Percentiles rank a stretch among this genome's conserved stretches.
These are phyloP conservation scores for Platismatia glauca DNA, from an alignment of 495 filamentous ascomycete species.

Conservation along the genomic window DNA sequence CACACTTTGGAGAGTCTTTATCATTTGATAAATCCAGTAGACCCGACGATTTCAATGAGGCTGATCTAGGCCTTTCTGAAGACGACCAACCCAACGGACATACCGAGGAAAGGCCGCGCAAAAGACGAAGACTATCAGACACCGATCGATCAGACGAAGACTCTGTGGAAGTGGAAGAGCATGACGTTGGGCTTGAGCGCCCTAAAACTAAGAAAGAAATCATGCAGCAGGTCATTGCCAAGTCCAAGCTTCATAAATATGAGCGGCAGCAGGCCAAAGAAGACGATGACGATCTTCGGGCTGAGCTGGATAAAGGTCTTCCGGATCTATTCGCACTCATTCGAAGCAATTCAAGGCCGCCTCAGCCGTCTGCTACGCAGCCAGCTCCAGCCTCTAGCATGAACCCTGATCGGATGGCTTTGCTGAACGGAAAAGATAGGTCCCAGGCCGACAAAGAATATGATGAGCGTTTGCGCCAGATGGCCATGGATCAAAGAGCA, in stretches of 20 bases:
- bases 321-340: conserved; percentile 70
- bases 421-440: conserved; percentile 53
- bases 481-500: conserved; percentile 73
- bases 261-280: conserved; percentile 90
- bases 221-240: conserved; percentile 94
- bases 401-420: conserved; percentile 51
- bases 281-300: conserved; percentile 84
- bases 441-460: conserved; percentile 68
- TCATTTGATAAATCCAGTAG: conserved; percentile 46
- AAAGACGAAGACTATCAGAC: conserved; percentile 48
- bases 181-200: conserved; percentile 48
- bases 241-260: conserved; percentile 89
- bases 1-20: conserved; percentile 72
- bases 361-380: conserved; percentile 34
- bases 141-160: conserved; percentile 32
- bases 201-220: conserved; percentile 94
- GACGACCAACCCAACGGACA: conserved; percentile 40
- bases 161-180: conserved; percentile 38
- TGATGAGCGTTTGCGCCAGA: conserved; percentile 68
- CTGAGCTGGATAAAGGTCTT: conserved; percentile 68
- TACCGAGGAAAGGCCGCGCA: conserved; percentile 45
- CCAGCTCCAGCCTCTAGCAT: conserved; percentile 36
- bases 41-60: conserved; percentile 66
- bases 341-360: conserved; percentile 36
- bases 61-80: conserved; percentile 48